Evolutionary conservation across 495 filamentous ascomycete genomes (phyloP).

Genomic region (Aspergillus indologenus): DNA sequence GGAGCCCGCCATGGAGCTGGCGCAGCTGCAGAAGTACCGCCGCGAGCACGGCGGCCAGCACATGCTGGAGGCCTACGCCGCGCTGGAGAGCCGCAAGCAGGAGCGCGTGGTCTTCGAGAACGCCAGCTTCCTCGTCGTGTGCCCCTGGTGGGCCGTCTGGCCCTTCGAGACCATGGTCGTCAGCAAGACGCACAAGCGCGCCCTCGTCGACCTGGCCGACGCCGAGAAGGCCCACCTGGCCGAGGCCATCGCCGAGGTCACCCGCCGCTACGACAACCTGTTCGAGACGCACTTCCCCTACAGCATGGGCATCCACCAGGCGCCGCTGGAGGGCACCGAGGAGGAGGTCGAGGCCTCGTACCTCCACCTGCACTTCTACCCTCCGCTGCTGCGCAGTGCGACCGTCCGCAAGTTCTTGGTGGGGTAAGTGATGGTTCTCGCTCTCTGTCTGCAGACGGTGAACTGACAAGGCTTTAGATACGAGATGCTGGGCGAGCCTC

Average conservation of each 20-base stretch:
- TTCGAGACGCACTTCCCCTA: constrained; percentile 98
- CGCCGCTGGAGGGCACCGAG: constrained; percentile 77
- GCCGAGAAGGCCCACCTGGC: constrained; percentile 69
- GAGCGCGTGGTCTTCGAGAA: constrained; percentile 90
- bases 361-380: constrained; percentile 97
- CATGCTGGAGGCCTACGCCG: constrained; percentile 82
- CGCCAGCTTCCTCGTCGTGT: constrained; percentile 73
- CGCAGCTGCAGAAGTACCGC: constrained; percentile 72
- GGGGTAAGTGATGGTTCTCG: constrained; percentile 50
- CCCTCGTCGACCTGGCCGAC: constrained; percentile 72
- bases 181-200: constrained; percentile 72
- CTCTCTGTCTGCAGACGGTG: constrained; percentile 2
- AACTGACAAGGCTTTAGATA: constrained; percentile 48
- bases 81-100: constrained; percentile 72
- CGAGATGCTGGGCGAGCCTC: constrained; percentile 93
- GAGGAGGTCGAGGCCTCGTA: constrained; percentile 84
- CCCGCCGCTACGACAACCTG: constrained; percentile 90
- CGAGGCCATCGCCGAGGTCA: constrained; percentile 79
- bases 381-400: constrained; percentile 85
- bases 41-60: constrained; percentile 65
- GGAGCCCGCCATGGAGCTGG: constrained; percentile 76
- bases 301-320: constrained; percentile 91
- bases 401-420: constrained; percentile 95
- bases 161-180: constrained; percentile 95
- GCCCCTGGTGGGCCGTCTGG: constrained; percentile 97